phyloP scores from a whole-genome alignment of 306 rosid genomes.

The Acacia melanoxylon region DNA sequence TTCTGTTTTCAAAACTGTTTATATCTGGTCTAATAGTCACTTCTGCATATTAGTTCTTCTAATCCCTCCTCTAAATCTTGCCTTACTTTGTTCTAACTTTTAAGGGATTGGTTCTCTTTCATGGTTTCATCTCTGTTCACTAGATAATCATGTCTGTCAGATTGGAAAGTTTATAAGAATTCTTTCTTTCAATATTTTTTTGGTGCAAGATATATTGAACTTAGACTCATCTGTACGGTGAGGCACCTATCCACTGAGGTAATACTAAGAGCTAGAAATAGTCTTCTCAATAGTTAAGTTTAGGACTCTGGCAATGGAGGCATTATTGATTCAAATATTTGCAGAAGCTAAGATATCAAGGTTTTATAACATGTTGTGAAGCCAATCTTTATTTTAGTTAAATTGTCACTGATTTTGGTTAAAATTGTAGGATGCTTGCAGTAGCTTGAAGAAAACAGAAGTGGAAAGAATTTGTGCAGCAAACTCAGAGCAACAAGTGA shows the following conservation, averaged over 20 bases:
- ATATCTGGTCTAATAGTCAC: background rate
- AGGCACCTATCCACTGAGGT: background rate
- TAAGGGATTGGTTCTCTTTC: slow-evolving; percentile 14
- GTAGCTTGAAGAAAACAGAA: slow-evolving; percentile 36
- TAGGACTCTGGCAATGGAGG: background rate
- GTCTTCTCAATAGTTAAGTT: background rate
- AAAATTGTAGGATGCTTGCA: slow-evolving; percentile 47
- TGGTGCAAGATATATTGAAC: background rate
- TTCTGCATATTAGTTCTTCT: slow-evolving; percentile 2
- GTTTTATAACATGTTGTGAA: background rate
- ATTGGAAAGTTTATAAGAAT: background rate
- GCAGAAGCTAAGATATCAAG: background rate
- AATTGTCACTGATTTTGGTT: slow-evolving; percentile 16
- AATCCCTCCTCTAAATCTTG: background rate
- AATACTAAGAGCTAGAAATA: background rate
- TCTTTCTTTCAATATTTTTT: background rate
- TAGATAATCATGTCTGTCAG: background rate
- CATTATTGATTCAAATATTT: background rate
- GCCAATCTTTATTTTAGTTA: background rate
- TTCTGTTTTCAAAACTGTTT: background rate
- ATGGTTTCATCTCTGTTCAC: background rate
- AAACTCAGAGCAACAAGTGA: slow-evolving; percentile 34
- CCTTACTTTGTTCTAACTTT: background rate
- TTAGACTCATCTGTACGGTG: background rate
- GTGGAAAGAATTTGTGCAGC: slow-evolving; percentile 31